Base-by-base conservation (phyloP, 768 basidiomycete genomes). In the Trametopsis cervina region DNA sequence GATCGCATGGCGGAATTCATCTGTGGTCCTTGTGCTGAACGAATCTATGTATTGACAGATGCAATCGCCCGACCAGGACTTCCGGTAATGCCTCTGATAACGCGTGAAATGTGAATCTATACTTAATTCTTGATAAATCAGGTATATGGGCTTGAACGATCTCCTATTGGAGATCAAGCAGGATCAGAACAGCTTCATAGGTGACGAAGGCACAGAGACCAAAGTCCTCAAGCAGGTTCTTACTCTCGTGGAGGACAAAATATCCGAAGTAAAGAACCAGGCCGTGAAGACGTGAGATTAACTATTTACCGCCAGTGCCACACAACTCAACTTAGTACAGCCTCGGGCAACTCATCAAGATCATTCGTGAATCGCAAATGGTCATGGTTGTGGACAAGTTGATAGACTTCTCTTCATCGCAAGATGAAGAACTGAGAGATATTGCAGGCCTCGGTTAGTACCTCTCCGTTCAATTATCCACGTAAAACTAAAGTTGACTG, bases 241-340 rank as follows among this genome's bases (percentile, higher is more conserved):
- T 37, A 72, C 80, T 26, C 77, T 97, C 17, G 85, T 97, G 4
- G 87, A 89, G 61, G 96, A 99, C 69, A 86, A 85, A 67, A 97
- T 94, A 56, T 92, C 92, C 6, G 96, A 99, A 71, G 96, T 98
- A 54, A 98, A 98, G 74, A 96, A 96, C 60, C 86, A 90, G 64
- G 91, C 92, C 2, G 95, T 96, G 10, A 92, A 94, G 71, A 94
- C 92, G 95, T 89, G 39, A 43, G 48, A 35, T 57, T 45, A 77
- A 63, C 26, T 41, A n/a, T 29, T 20, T 15, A 15, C 12, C 18
- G 38, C 12, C 15, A 17, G 40, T 29, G 21, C 15, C 29, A 20
- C 2, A 23, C 26, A 25, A 39, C 20, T 42, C 17, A 11, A 11
- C 26, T 4, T 29, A 3, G 21, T 40, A 4, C 52, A 97, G 94